Evolutionary conservation across 148 eudicot genomes (phyloP), one percentile per base, ranked within the genome.

Genomic region (Rhododendron williamsianum): DNA sequence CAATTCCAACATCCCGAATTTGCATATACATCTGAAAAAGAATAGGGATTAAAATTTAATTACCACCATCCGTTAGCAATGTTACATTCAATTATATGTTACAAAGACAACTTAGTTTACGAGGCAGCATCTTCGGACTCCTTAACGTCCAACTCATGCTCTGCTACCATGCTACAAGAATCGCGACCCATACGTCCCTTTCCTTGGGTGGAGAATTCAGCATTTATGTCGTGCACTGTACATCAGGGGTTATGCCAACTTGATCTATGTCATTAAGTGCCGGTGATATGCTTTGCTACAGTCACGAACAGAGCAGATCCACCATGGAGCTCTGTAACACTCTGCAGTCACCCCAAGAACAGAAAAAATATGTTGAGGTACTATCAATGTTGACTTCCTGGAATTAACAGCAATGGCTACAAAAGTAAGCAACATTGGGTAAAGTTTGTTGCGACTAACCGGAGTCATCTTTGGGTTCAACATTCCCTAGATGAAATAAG

Each of bases 41-140:
- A 63, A 63, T 23, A 63, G 69, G 25, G 23, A 63, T 63, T 9
- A 10, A 60, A 63, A 63, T 23, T 23, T 63, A 21, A 8, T 63
- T 63, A 12, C 12, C 10, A 21, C 10, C 25, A 23, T 60, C 69
- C 27, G 27, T 63, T 6, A 2, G 74, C 10, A 69, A 69, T 27
- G 74, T 81, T 54, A 36, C 83, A 30, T 81, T 23, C 63, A 81
- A 54, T 35, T 33, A 33, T 81, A 56, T 4, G 30, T 6, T 58
- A 58, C 83, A 19, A 52, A 56, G 16, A 30, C 19, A 21, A 60
- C 19, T 30, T 30, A 19, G 69, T 25, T 41, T 88, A 95, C 36
- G 99, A 94, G 88, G 99, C 94, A 83, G 95, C 90, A 33, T 94
- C 98, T 90, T 41, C 7, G 45, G 8, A 41, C 45, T 41, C 8